phyloP scores from a whole-genome alignment of 495 filamentous ascomycete genomes.

The Astrothelium macrocarpum region DNA sequence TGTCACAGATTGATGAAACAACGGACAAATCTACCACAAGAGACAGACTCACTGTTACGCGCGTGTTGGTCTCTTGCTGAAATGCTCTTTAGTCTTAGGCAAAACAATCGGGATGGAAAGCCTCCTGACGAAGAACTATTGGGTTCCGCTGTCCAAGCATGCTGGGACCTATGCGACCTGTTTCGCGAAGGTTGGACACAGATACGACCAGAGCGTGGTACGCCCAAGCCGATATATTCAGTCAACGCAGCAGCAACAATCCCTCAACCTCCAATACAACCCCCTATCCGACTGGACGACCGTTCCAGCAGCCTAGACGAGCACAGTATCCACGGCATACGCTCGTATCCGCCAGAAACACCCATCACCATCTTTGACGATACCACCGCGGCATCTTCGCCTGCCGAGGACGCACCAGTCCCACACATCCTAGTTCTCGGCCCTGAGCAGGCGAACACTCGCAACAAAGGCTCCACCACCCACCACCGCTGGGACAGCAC shows the following conservation, averaged over 20 bases:
- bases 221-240: conserved; percentile 57
- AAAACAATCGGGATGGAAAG: conserved; percentile 67
- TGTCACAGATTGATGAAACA: conserved; percentile 95
- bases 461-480: conserved; percentile 18
- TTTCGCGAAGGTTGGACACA: conserved; percentile 92
- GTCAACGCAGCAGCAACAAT: conserved; percentile 7
- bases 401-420: conserved; percentile 59
- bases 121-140: conserved; percentile 70
- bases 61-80: conserved; percentile 88
- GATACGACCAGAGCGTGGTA: conserved; percentile 73
- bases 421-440: conserved; percentile 83
- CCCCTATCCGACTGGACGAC: conserved; percentile 12
- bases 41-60: conserved; percentile 71
- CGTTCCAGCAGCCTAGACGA: conserved; percentile 32
- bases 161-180: conserved; percentile 91
- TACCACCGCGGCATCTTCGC: conserved; percentile 65
- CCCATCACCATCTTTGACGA: conserved; percentile 92
- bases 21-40: conserved; percentile 60
- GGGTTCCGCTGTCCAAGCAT: conserved; percentile 79
- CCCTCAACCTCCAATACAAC: conserved; percentile 7
- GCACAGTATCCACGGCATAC: conserved; percentile 18
- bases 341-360: conserved; percentile 58
- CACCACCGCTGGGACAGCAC: conserved; percentile 58
- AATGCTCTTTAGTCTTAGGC: conserved; percentile 86
- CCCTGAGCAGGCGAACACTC: conserved; percentile 37